phyloP scores from a whole-genome alignment of 805 yeast species.

The Wickerhamomyces bisporus region DNA sequence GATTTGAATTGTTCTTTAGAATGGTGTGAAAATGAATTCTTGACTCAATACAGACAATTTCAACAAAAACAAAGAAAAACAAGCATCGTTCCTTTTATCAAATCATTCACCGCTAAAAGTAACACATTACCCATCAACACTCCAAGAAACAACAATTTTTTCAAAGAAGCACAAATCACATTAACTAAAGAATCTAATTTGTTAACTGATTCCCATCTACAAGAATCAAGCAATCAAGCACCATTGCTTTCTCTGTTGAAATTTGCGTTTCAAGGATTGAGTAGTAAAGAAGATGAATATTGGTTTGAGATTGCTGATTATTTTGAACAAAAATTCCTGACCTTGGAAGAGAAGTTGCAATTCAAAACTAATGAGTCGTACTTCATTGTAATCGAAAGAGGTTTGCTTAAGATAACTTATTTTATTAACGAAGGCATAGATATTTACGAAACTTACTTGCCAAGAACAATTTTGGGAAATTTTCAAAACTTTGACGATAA shows the following conservation, averaged over 20 bases:
- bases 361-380: conserved; percentile 25
- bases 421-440: conserved; percentile 31
- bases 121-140: conserved; percentile 25
- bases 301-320: conserved; percentile 63
- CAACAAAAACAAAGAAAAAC: conserved; percentile 14
- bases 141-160: conserved; percentile 36
- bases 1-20: conserved; percentile 85
- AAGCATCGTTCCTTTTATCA: conserved; percentile 1
- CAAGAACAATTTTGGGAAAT: conserved; percentile 52
- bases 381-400: conserved; percentile 55
- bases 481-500: conserved; percentile 22
- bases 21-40: conserved; percentile 93
- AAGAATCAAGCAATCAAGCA: conserved; percentile 26
- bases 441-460: conserved; percentile 43
- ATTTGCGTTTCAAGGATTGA: conserved; percentile 40
- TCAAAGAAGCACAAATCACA: conserved; percentile 34
- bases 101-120: conserved; percentile 1
- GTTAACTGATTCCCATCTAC: conserved; percentile 8
- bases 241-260: conserved; percentile 33
- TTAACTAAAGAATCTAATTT: conserved; percentile 25
- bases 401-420: conserved; percentile 47
- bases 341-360: conserved; percentile 50
- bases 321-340: conserved; percentile 45
- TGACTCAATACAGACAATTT: conserved; percentile 36
- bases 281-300: conserved; percentile 40